These are phyloP conservation scores for Amanita thiersii DNA, from an alignment of 768 basidiomycete genomes.

Conservation along the genomic window DNA sequence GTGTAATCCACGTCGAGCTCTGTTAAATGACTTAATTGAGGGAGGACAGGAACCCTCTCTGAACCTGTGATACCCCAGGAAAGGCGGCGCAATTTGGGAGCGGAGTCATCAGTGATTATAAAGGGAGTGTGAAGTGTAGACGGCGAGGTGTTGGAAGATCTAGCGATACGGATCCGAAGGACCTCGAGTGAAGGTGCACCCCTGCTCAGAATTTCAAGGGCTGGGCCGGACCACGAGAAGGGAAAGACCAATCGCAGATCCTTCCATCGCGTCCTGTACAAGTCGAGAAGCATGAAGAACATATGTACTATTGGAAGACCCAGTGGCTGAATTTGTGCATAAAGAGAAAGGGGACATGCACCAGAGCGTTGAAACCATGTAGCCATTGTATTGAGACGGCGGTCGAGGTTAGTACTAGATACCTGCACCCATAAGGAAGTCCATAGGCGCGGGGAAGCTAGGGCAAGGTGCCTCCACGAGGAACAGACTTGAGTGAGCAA, in stretches of 20 bases:
- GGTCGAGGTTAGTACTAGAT: constrained; percentile 8
- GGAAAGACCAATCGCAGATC: constrained; percentile 14
- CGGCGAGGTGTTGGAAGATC: not conserved
- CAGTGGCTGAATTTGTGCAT: constrained; percentile 11
- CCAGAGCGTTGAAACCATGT: constrained; percentile 15
- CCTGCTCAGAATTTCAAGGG: constrained; percentile 10
- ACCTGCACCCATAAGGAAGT: constrained; percentile 14
- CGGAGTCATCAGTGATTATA: constrained; percentile 2
- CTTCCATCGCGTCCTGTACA: constrained; percentile 11
- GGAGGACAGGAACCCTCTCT: constrained; percentile 1
- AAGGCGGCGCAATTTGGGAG: constrained; percentile 5
- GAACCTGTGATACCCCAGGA: constrained; percentile 5
- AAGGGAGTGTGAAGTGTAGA: not conserved
- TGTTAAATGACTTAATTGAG: constrained; percentile 3
- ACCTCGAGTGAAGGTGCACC: constrained; percentile 13
- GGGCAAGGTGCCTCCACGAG: constrained; percentile 14
- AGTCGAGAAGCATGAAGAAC: constrained; percentile 10
- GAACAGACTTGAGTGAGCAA: constrained; percentile 17
- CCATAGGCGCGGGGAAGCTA: constrained; percentile 17
- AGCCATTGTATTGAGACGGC: constrained; percentile 13
- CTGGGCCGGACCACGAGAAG: not conserved
- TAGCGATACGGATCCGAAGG: constrained; percentile 9
- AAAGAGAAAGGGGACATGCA: constrained; percentile 12
- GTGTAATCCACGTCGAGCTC: constrained; percentile 10
- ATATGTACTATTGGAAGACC: constrained; percentile 11